Evolutionary conservation across 73 alveolate species (phyloP).

Genomic region (Symbiodinium natans): DNA sequence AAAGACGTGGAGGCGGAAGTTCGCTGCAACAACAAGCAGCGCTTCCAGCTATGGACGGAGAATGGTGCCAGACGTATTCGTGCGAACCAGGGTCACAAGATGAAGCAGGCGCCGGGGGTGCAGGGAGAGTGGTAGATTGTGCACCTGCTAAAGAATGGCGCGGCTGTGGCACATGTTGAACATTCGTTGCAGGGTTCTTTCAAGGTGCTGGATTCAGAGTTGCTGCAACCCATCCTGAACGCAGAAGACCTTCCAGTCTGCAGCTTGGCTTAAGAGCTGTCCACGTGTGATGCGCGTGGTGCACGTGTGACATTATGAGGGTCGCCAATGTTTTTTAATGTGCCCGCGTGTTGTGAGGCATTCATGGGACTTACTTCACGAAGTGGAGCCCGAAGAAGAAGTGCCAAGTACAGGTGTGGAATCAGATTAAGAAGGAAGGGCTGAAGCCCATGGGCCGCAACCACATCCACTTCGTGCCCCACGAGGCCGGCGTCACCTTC

Average conservation of each 20-base stretch:
- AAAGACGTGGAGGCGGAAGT: conserved; percentile 67
- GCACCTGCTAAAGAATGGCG: no score
- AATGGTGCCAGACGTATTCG: conserved; percentile 44
- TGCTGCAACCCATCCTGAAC: conserved; percentile 30
- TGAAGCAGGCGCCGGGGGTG: conserved; percentile 34
- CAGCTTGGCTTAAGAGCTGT: neutral
- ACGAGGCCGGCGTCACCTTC: conserved; percentile 11
- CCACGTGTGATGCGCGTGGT: neutral
- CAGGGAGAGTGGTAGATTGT: neutral
- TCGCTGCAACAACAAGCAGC: conserved; percentile 50
- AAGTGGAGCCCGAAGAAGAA: conserved; percentile 61
- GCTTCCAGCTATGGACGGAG: conserved; percentile 77
- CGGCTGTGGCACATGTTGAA: no score
- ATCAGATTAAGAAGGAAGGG: conserved; percentile 51
- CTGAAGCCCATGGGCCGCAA: conserved; percentile 84
- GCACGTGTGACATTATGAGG: neutral
- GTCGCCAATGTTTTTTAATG: neutral
- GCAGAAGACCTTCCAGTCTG: conserved; percentile 75
- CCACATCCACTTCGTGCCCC: conserved; percentile 91
- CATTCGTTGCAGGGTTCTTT: no score
- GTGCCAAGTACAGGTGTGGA: conserved; percentile 48
- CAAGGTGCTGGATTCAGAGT: conserved; percentile 43
- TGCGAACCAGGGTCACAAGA: conserved; percentile 92
- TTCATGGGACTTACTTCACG: conserved; percentile 65
- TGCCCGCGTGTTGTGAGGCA: neutral